Evolutionary conservation across 176 grass and related monocot genomes (phyloP), one percentile per base, ranked within the genome.

Genomic region (Cocos nucifera): DNA sequence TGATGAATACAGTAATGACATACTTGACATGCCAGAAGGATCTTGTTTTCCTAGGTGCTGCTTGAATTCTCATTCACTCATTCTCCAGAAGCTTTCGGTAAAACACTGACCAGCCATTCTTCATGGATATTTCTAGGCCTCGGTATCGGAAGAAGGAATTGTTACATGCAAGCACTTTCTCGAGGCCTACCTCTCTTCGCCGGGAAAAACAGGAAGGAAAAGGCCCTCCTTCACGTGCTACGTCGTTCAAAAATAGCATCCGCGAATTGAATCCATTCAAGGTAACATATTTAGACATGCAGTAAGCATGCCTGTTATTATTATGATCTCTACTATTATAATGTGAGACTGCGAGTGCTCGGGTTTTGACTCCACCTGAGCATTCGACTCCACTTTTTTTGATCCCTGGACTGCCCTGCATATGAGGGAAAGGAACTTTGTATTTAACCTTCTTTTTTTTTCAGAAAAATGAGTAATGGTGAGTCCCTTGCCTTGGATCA

Each of bases 1-100:
- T 78, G 93, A 98, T 60, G 93, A 98, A 67, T 98, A 98, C 61
- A 98, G 83, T 2, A 98, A 98, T 60, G 93, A 98, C 16, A 75
- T 92, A 56, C 87, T 98, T 64, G 87, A 86, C 73, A 88, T 98
- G 93, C 87, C 84, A 58, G 76, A 83, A 56, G 93, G 93, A 56
- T 92, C 93, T 78, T 88, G 93, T 73, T 98, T 92, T 83, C 93
- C 93, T 28, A 92, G 73, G 84, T 91, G 75, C 61, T 67, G 63
- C 69, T n/a, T 49, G 14, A 62, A 57, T 54, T 56, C 17, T 51
- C 51, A 20, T 50, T 50, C 0, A 3, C 9, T 44, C 35, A 9
- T 44, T 44, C 10, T 44, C 10, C 35, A 3, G 8, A 44, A 44
- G 35, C 35, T 44, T 12, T 44, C 35, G 2, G 10, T 44, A 44